phyloP scores from a whole-genome alignment of 306 rosid genomes.

The Dicorynia guianensis region DNA sequence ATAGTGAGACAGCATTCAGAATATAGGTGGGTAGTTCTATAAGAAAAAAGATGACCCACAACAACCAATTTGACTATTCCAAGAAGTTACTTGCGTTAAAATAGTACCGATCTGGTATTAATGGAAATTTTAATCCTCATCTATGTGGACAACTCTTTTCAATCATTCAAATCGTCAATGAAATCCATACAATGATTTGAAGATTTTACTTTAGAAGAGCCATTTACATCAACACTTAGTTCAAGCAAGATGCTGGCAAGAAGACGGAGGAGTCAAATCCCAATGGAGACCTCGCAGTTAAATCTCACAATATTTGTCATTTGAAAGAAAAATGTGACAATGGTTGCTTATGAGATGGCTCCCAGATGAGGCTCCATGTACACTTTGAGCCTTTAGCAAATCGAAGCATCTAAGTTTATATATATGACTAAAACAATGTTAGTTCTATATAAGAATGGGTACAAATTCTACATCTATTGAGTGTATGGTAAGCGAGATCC shows the following conservation, averaged over 20 bases:
- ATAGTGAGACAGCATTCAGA: constrained; percentile 20
- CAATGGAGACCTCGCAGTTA: background rate
- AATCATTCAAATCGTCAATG: constrained; percentile 6
- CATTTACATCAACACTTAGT: background rate
- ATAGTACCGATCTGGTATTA: background rate
- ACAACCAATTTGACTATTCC: background rate
- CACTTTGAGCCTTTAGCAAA: background rate
- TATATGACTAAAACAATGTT: no score
- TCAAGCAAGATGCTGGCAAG: background rate
- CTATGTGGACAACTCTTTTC: background rate
- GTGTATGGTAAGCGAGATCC: background rate
- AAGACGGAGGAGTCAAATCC: background rate
- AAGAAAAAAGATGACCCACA: background rate
- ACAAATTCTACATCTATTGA: background rate
- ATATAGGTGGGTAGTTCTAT: constrained; percentile 6
- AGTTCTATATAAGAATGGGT: no score
- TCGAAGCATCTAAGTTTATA: background rate
- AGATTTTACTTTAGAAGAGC: background rate
- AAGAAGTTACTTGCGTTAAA: background rate
- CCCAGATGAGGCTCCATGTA: background rate
- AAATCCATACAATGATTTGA: background rate
- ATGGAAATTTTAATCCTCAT: background rate
- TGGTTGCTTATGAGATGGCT: no score
- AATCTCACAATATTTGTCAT: background rate
- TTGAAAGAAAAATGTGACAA: no score